Percentiles rank a stretch among this genome's conserved stretches.
These are phyloP conservation scores for Leccinum boreale DNA, from an alignment of 768 basidiomycete species.

Conservation along the genomic window DNA sequence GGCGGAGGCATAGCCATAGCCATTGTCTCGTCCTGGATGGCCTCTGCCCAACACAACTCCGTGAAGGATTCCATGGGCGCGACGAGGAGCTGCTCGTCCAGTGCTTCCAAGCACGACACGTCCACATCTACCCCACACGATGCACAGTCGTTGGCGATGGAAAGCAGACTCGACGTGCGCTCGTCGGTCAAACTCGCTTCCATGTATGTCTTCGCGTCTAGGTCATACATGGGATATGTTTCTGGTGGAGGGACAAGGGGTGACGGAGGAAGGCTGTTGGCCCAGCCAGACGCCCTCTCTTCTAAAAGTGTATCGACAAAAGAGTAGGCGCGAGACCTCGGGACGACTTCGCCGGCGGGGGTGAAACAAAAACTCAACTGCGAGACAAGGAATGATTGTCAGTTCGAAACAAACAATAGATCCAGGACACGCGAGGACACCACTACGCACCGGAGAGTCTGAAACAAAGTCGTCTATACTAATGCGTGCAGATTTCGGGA, in stretches of 20 bases:
- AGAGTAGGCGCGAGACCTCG: conserved; percentile 13
- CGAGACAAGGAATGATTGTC: conserved; percentile 2
- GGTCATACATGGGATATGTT: conserved; percentile 6
- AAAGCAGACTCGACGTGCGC: conserved; percentile 9
- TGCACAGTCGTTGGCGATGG: conserved; percentile 23
- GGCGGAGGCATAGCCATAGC: background rate
- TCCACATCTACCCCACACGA: conserved; percentile 35
- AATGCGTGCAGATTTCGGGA: conserved; percentile 33
- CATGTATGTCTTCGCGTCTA: background rate
- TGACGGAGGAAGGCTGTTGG: conserved; percentile 17
- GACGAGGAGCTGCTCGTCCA: conserved; percentile 40
- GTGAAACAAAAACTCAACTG: conserved; percentile 24
- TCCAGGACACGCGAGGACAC: background rate
- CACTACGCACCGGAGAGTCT: conserved; percentile 24
- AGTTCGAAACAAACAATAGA: background rate
- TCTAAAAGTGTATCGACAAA: conserved; percentile 6
- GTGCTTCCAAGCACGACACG: conserved; percentile 31
- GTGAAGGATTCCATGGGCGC: conserved; percentile 39
- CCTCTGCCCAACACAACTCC: conserved; percentile 39
- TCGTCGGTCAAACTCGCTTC: conserved; percentile 4
- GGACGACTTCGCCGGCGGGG: conserved; percentile 10
- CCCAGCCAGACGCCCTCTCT: conserved; percentile 21
- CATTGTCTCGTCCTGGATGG: conserved; percentile 28
- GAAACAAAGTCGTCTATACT: conserved; percentile 31
- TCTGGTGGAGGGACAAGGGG: conserved; percentile 6